These are phyloP conservation scores for Zizania palustris DNA, from an alignment of 202 grass and related monocot species.

Conservation along the genomic window DNA sequence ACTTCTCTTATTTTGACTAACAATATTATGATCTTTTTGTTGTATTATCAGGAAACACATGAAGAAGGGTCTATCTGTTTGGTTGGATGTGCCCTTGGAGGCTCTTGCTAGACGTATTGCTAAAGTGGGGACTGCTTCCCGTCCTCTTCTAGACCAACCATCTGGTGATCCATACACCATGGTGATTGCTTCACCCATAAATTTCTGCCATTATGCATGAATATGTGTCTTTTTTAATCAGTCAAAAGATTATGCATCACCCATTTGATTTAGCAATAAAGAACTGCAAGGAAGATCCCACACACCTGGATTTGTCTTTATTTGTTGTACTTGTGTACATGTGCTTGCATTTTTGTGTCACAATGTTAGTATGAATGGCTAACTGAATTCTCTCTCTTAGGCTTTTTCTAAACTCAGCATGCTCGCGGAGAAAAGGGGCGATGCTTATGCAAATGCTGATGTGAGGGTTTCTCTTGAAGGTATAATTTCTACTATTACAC, in stretches of 20 bases:
- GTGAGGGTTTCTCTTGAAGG: slow-evolving; percentile 88
- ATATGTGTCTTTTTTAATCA: not conserved
- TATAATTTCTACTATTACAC: slow-evolving; percentile 36
- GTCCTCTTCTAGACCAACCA: slow-evolving; percentile 90
- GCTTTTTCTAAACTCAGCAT: slow-evolving; percentile 85
- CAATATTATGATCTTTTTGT: slow-evolving; percentile 18
- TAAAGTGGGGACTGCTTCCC: slow-evolving; percentile 89
- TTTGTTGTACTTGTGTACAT: slow-evolving; percentile 3
- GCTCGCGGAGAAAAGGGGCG: slow-evolving; percentile 77
- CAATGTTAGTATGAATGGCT: slow-evolving; percentile 9
- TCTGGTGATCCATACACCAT: slow-evolving; percentile 91
- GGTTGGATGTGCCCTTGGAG: slow-evolving; percentile 97
- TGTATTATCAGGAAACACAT: slow-evolving; percentile 80
- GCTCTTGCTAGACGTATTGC: slow-evolving; percentile 88
- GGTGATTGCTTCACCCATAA: slow-evolving; percentile 53
- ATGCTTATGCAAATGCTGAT: slow-evolving; percentile 92
- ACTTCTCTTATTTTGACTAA: slow-evolving; percentile 18
- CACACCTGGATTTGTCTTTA: not conserved
- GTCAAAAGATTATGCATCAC: not conserved
- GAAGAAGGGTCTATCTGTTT: slow-evolving; percentile 90
- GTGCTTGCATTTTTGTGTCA: slow-evolving; percentile 11
- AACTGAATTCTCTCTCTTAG: slow-evolving; percentile 43
- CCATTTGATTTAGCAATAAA: not conserved
- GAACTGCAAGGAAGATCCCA: slow-evolving; percentile 10
- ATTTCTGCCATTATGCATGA: not conserved